Evolutionary conservation across 2,329 filamentous ascomycete species (phyloP).

Genomic region (Diaporthe batatas): DNA sequence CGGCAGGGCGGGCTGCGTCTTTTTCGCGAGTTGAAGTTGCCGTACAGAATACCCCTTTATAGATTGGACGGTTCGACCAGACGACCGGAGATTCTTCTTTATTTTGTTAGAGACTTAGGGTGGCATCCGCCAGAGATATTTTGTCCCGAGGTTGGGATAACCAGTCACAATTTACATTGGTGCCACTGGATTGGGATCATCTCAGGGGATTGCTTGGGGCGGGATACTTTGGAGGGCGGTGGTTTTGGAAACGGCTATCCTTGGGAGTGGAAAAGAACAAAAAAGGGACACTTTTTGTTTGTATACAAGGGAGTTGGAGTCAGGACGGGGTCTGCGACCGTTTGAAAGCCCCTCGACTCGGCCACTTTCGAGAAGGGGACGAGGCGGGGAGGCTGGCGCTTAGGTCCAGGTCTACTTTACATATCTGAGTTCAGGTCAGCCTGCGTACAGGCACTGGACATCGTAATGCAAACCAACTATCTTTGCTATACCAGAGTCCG

Average conservation of each 20-base stretch:
- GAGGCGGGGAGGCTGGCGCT: neutral
- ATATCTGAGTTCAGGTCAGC: constrained; percentile 20
- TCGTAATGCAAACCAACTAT: constrained; percentile 34
- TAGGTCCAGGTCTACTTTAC: constrained; percentile 17
- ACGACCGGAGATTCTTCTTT: constrained; percentile 33
- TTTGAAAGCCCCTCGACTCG: neutral
- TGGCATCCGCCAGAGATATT: constrained; percentile 9
- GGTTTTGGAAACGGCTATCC: constrained; percentile 32
- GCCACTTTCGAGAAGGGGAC: constrained; percentile 18
- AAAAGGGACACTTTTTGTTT: constrained; percentile 25
- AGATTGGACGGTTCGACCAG: constrained; percentile 40
- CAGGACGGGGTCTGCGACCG: constrained; percentile 7
- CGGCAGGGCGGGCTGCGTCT: constrained; percentile 31
- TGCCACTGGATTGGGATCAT: constrained; percentile 33
- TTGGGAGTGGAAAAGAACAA: constrained; percentile 33
- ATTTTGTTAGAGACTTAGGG: constrained; percentile 32
- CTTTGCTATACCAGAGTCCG: constrained; percentile 7
- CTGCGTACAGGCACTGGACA: constrained; percentile 24
- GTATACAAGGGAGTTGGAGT: constrained; percentile 35
- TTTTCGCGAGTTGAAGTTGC: constrained; percentile 38
- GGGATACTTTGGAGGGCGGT: constrained; percentile 1
- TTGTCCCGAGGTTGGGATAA: constrained; percentile 24
- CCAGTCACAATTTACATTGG: constrained; percentile 32
- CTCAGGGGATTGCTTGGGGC: constrained; percentile 7
- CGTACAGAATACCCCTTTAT: constrained; percentile 43